Evolutionary conservation across 75 land plant species (phyloP).

Genomic region (Pinus taeda): DNA sequence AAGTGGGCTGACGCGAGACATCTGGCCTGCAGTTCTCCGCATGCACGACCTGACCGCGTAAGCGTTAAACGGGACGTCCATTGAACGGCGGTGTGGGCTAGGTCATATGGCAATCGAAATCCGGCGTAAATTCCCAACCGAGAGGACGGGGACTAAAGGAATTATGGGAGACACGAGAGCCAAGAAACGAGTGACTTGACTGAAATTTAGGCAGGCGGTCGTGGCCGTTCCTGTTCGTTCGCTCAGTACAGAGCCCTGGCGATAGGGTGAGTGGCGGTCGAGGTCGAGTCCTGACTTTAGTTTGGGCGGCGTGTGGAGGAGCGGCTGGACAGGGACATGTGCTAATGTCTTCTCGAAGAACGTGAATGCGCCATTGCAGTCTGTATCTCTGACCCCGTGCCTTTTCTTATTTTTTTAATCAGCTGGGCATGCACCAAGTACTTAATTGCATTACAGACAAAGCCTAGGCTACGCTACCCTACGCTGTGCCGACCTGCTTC

Average conservation of each 20-base stretch:
- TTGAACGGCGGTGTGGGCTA: not conserved
- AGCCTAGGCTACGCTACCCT: not conserved
- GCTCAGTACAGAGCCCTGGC: too few species aligned
- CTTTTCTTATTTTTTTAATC: not conserved
- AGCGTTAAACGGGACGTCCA: not conserved
- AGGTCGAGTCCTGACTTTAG: not conserved
- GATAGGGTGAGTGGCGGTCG: not conserved
- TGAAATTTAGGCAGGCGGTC: not conserved
- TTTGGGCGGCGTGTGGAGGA: not conserved
- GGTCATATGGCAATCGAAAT: not conserved
- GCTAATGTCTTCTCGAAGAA: not conserved
- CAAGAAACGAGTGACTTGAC: too few species aligned
- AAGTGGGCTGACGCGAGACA: not conserved
- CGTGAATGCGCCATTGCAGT: conserved; percentile 7
- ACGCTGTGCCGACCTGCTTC: not conserved
- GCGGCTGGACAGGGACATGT: conserved; percentile 6
- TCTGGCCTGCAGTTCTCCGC: not conserved
- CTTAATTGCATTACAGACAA: not conserved
- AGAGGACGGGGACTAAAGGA: too few species aligned
- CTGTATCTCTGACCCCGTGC: not conserved
- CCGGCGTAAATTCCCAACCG: too few species aligned
- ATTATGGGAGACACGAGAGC: too few species aligned
- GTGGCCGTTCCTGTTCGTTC: too few species aligned
- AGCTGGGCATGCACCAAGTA: not conserved
- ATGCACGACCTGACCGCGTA: conserved; percentile 1